phyloP scores from a whole-genome alignment of 2,329 filamentous ascomycete species.

The Fusarium mexicanum region DNA sequence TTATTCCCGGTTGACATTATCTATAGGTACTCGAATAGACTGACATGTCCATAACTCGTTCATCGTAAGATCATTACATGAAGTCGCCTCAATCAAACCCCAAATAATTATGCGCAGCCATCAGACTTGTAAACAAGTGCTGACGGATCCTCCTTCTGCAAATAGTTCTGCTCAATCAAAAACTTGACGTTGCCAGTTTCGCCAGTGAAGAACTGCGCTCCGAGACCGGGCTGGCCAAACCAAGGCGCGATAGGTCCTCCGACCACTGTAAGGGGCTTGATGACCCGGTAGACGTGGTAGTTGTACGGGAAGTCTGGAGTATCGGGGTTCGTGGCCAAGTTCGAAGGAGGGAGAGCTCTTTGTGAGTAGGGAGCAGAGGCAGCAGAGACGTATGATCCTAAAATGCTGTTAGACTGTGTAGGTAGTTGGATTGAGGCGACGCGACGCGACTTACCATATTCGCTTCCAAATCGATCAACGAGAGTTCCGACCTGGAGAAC shows the following conservation, averaged over 20 bases:
- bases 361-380: constrained; percentile 58
- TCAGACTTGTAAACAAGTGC: constrained; percentile 23
- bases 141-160: constrained; percentile 23
- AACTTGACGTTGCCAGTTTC: constrained; percentile 35
- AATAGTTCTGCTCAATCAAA: constrained; percentile 30
- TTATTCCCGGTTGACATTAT: background rate
- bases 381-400: constrained; percentile 51
- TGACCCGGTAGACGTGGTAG: constrained; percentile 60
- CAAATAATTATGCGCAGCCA: constrained; percentile 14
- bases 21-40: background rate
- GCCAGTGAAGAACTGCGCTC: constrained; percentile 48
- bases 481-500: constrained; percentile 53
- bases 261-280: constrained; percentile 50
- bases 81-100: background rate
- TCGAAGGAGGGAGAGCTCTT: constrained; percentile 57
- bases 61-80: background rate
- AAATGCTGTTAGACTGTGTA: background rate
- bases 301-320: constrained; percentile 54
- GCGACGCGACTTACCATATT: constrained; percentile 47
- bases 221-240: constrained; percentile 62
- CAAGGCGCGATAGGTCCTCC: constrained; percentile 59
- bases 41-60: background rate
- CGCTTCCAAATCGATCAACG: constrained; percentile 59
- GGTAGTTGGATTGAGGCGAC: no score
- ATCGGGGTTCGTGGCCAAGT: constrained; percentile 50